These are phyloP conservation scores for Globisporangium alternatum DNA, from an alignment of 352 stramenopile species.

Conservation along the genomic window DNA sequence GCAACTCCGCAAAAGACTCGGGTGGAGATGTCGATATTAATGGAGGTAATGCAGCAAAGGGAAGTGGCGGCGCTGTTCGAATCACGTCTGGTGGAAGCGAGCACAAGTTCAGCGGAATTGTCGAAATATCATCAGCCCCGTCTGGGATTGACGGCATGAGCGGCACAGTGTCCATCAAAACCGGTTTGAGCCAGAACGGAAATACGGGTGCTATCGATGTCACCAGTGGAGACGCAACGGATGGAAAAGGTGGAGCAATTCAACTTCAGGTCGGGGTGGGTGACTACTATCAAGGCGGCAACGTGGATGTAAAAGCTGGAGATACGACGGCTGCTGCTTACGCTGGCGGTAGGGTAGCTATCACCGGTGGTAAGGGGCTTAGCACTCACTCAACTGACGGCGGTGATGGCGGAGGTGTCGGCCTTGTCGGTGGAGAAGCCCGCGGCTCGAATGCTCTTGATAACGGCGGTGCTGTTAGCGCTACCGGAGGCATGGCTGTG, in stretches of 20 bases:
- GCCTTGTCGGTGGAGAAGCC: constrained; percentile 82
- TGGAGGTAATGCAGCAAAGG: constrained; percentile 50
- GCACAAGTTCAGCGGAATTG: constrained; percentile 44
- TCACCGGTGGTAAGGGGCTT: constrained; percentile 54
- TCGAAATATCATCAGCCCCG: constrained; percentile 48
- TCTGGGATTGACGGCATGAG: constrained; percentile 56
- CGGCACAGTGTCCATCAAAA: constrained; percentile 45
- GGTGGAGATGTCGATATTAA: constrained; percentile 47
- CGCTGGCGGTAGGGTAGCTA: constrained; percentile 42
- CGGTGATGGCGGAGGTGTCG: constrained; percentile 86
- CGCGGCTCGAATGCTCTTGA: constrained; percentile 86
- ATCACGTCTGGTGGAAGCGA: constrained; percentile 48
- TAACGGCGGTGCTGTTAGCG: constrained; percentile 80
- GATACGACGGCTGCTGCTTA: constrained; percentile 49
- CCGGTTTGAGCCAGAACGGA: constrained; percentile 36
- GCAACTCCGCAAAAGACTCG: constrained; percentile 47
- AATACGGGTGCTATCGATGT: constrained; percentile 40
- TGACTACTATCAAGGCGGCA: constrained; percentile 55
- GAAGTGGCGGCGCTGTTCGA: constrained; percentile 43
- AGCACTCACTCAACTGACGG: constrained; percentile 84
- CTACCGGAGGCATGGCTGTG: constrained; percentile 70
- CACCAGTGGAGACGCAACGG: constrained; percentile 41
- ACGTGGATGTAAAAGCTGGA: constrained; percentile 60
- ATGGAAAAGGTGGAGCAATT: constrained; percentile 63
- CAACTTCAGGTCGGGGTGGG: constrained; percentile 49